Conservation (phyloP, 2,329 filamentous ascomycete genomes). For the Trichoderma harzianum region DNA sequence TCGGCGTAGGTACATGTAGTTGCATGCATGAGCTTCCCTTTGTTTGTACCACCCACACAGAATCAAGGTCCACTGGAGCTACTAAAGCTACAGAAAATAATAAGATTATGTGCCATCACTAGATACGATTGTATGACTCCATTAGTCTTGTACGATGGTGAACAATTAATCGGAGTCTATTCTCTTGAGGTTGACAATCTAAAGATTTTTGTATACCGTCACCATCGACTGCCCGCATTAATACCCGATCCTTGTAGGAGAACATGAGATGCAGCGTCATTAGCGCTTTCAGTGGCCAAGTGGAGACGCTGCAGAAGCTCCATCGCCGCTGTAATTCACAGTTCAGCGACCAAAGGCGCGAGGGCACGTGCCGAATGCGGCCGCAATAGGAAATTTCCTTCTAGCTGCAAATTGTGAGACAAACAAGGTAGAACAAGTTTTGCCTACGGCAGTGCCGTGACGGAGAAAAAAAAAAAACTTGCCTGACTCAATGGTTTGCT, state of each 20-base stretch:
- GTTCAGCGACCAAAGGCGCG: not conserved
- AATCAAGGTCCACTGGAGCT: not conserved
- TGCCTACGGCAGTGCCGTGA: not conserved
- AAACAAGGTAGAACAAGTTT: not conserved
- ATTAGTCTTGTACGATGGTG: too few species aligned
- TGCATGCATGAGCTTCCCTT: not conserved
- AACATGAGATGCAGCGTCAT: not conserved
- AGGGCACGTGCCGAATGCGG: constrained; percentile 5
- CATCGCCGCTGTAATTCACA: not conserved
- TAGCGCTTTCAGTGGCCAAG: not conserved
- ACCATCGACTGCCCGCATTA: not conserved
- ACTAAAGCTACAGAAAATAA: not conserved
- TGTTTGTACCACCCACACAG: not conserved
- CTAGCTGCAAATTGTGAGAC: constrained; percentile 1
- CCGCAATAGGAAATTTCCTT: constrained; percentile 12
- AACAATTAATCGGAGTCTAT: too few species aligned
- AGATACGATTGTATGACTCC: too few species aligned
- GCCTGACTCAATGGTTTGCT: not conserved
- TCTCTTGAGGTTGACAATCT: not conserved
- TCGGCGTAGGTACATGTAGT: not conserved
- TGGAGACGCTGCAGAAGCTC: not conserved
- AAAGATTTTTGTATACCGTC: not conserved
- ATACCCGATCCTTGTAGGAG: not conserved
- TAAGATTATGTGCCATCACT: too few species aligned
- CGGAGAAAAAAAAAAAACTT: not conserved